Evolutionary conservation across 306 rosid species (phyloP).

Genomic region (Adenanthera pavonina): DNA sequence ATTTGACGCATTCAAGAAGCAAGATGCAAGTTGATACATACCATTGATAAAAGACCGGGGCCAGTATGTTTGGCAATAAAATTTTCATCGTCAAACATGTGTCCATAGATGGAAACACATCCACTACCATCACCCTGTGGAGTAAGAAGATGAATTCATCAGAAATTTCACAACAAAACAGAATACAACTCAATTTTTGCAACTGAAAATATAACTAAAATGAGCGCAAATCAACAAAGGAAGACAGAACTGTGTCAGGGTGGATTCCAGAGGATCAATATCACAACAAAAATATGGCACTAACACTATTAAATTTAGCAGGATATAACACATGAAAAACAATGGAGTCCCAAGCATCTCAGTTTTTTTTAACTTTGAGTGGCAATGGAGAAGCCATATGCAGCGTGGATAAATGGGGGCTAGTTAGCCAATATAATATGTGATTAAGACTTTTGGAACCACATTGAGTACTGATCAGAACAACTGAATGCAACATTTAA

Average conservation of each 20-base stretch:
- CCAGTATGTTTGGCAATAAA: slow-evolving; percentile 97
- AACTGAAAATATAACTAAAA: slow-evolving; percentile 3
- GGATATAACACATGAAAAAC: background rate
- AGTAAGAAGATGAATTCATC: slow-evolving; percentile 26
- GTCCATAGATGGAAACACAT: slow-evolving; percentile 90
- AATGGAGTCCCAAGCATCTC: slow-evolving; percentile 20
- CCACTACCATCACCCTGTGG: slow-evolving; percentile 99
- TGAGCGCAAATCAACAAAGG: background rate
- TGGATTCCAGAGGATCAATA: slow-evolving; percentile 6
- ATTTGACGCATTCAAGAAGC: slow-evolving; percentile 13
- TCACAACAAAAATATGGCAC: background rate
- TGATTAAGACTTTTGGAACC: too few relatives aligned
- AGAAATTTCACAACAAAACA: slow-evolving; percentile 14
- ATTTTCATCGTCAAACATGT: slow-evolving; percentile 87
- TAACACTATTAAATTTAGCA: background rate
- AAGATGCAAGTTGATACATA: slow-evolving; percentile 43
- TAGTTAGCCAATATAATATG: too few relatives aligned
- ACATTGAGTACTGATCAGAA: too few relatives aligned
- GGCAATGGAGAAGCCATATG: too few relatives aligned
- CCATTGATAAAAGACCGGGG: slow-evolving; percentile 94
- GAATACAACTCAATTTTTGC: slow-evolving; percentile 6
- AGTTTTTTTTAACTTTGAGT: too few relatives aligned
- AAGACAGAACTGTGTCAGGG: background rate
- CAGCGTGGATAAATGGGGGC: too few relatives aligned
- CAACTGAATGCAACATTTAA: too few relatives aligned